Evolutionary conservation across 2,329 filamentous ascomycete species (phyloP).

Genomic region (Pezicula carpinea): DNA sequence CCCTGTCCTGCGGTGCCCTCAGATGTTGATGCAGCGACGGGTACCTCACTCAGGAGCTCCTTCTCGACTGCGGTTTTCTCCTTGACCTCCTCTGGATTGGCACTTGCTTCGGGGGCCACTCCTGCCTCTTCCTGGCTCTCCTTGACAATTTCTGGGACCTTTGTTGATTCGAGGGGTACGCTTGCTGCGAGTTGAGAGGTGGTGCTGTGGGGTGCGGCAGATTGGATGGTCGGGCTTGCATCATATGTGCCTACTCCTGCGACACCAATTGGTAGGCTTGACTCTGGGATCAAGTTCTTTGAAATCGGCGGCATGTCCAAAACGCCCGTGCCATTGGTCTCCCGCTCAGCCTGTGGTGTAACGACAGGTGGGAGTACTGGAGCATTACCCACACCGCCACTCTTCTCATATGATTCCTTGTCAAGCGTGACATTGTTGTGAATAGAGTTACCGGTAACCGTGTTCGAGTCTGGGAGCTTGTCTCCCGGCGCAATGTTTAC

Average conservation of each 20-base stretch:
- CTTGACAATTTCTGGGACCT: conserved; percentile 60
- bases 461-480: conserved; percentile 65
- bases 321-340: conserved; percentile 30
- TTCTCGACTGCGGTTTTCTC: conserved; percentile 69
- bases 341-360: conserved; percentile 34
- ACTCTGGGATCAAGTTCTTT: conserved; percentile 73
- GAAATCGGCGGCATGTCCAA: conserved; percentile 51
- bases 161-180: conserved; percentile 35
- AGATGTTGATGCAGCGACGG: conserved; percentile 52
- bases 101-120: conserved; percentile 63
- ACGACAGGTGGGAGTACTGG: conserved; percentile 31
- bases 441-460: conserved; percentile 61
- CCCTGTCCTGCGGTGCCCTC: conserved; percentile 49
- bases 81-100: conserved; percentile 57
- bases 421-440: conserved; percentile 73
- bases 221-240: conserved; percentile 46
- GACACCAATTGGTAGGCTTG: conserved; percentile 63
- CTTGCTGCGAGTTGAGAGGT: conserved; percentile 37
- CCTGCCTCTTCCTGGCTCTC: conserved; percentile 67
- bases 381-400: conserved; percentile 49
- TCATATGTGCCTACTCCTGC: conserved; percentile 39
- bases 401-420: conserved; percentile 81
- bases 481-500: conserved; percentile 76
- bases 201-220: conserved; percentile 40
- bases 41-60: conserved; percentile 64